phyloP scores from a whole-genome alignment of 2,329 filamentous ascomycete species.

The Hypoxylon rubiginosum region DNA sequence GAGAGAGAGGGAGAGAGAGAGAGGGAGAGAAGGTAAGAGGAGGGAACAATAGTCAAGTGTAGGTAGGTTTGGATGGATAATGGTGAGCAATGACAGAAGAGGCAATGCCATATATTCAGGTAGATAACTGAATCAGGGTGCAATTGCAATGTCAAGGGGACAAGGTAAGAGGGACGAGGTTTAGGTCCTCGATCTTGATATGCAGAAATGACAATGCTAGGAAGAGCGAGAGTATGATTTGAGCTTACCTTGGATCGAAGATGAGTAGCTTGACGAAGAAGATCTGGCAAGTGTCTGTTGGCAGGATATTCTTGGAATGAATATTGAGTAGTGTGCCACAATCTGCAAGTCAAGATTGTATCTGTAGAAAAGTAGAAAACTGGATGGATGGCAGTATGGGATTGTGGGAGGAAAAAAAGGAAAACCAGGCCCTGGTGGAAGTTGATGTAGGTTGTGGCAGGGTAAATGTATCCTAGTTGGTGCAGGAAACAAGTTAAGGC shows the following conservation, averaged over 20 bases:
- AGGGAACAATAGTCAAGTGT: background rate
- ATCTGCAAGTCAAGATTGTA: background rate
- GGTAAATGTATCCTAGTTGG: background rate
- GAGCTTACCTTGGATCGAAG: conserved; percentile 1
- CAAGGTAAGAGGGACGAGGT: background rate
- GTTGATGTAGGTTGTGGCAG: background rate
- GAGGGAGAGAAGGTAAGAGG: background rate
- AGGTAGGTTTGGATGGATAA: background rate
- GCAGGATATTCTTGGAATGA: background rate
- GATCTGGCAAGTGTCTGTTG: background rate
- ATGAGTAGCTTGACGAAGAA: background rate
- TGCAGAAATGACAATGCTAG: background rate
- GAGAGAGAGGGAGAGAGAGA: no score
- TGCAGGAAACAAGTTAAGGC: background rate
- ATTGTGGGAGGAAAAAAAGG: background rate
- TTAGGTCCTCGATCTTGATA: background rate
- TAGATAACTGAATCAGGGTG: background rate
- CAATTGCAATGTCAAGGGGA: background rate
- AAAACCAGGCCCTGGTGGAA: background rate
- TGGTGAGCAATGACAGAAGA: background rate
- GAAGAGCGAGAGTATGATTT: background rate
- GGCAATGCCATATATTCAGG: no score
- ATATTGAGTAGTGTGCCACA: background rate
- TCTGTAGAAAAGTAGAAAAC: background rate
- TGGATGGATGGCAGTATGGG: background rate